A percentile compares a stretch with the other conserved stretches of the same genome.
Conservation (phyloP, 164 flowering plant species). For the Tetrastigma voinierianum region DNA sequence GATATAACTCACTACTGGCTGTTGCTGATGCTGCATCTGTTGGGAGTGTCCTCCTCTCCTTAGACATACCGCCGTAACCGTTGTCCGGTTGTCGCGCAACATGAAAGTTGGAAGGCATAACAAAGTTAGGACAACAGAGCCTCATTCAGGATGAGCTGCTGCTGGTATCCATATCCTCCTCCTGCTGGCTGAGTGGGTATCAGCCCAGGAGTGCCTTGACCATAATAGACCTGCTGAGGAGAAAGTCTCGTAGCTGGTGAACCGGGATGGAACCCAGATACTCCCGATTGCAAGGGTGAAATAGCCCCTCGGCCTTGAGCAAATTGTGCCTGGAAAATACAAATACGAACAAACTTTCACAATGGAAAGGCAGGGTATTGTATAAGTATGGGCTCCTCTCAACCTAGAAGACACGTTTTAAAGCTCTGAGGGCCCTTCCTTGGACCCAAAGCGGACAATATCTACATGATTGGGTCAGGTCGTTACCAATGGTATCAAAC, state of each 20-base stretch:
- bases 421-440: too few species aligned
- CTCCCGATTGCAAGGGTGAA: constrained; percentile 50
- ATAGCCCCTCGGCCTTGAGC: constrained; percentile 51
- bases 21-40: constrained; percentile 42
- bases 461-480: too few species aligned
- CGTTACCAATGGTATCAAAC: too few species aligned
- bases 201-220: constrained; percentile 63
- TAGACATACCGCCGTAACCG: constrained; percentile 48
- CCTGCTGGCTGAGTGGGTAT: constrained; percentile 61
- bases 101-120: constrained; percentile 65
- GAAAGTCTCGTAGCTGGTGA: constrained; percentile 61
- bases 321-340: constrained; percentile 54
- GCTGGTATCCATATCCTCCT: constrained; percentile 70
- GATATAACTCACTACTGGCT: constrained; percentile 5
- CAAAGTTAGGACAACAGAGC: constrained; percentile 58
- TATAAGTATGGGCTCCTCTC: too few species aligned
- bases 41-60: constrained; percentile 58
- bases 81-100: constrained; percentile 64
- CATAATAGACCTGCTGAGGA: constrained; percentile 66
- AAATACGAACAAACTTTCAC: not conserved
- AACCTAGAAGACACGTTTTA: too few species aligned
- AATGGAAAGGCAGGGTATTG: too few species aligned
- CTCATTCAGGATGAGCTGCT: constrained; percentile 61
- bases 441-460: too few species aligned
- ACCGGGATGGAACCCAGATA: constrained; percentile 56